A percentile compares a stretch with the other conserved stretches of the same genome.
These are phyloP conservation scores for Saksenaea oblongispora DNA, from an alignment of 371 early-diverging fungal genomes.

Conservation along the genomic window DNA sequence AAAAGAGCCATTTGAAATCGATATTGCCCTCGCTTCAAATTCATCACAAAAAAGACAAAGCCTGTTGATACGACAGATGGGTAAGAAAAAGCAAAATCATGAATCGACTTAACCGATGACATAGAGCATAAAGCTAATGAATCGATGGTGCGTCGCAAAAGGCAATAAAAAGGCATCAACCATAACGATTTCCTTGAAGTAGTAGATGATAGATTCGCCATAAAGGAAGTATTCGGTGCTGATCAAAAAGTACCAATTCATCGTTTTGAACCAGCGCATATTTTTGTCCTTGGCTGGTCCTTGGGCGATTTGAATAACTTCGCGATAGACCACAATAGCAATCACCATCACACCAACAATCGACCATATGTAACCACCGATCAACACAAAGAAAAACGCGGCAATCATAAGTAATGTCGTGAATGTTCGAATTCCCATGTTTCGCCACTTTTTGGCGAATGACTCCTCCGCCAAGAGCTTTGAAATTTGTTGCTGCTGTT, in stretches of 20 bases:
- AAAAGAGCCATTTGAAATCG: constrained; percentile 93
- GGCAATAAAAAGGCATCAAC: constrained; percentile 82
- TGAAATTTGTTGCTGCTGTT: neutral
- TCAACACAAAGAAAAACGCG: constrained; percentile 78
- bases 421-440: constrained; percentile 78
- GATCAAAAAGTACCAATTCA: constrained; percentile 91
- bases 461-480: constrained; percentile 50
- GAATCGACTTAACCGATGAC: constrained; percentile 57
- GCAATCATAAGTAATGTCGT: constrained; percentile 91
- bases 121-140: constrained; percentile 91
- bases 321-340: constrained; percentile 81
- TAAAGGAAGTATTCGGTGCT: constrained; percentile 92
- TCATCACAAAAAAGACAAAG: constrained; percentile 92
- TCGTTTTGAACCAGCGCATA: constrained; percentile 89
- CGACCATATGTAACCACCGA: constrained; percentile 71
- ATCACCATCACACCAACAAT: constrained; percentile 77
- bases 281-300: constrained; percentile 83
- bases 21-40: constrained; percentile 88
- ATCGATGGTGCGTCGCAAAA: constrained; percentile 91
- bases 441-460: constrained; percentile 69
- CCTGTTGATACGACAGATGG: constrained; percentile 44
- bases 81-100: neutral
- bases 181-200: constrained; percentile 77
- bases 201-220: constrained; percentile 89
- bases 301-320: constrained; percentile 89